Conservation (phyloP, 2,329 filamentous ascomycete genomes). For the Ophiostoma australiae region DNA sequence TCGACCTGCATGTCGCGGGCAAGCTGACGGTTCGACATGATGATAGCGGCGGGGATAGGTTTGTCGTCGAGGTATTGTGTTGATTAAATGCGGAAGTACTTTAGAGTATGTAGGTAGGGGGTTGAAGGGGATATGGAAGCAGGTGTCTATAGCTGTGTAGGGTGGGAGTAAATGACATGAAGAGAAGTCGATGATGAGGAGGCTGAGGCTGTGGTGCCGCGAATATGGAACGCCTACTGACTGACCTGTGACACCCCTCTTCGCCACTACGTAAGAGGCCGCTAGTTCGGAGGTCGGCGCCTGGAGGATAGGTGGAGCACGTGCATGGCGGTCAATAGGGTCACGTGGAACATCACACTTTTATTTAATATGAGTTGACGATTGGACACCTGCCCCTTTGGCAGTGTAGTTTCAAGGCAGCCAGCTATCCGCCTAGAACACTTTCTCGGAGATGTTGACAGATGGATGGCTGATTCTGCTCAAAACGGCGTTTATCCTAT, state of each 20-base stretch:
- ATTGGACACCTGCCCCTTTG: too few species aligned
- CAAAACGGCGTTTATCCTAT: background rate
- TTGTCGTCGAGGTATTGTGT: background rate
- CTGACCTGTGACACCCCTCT: slow-evolving; percentile 9
- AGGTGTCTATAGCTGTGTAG: background rate
- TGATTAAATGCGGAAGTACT: background rate
- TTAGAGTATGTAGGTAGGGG: background rate
- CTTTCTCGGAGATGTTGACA: background rate
- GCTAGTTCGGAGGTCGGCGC: slow-evolving; percentile 3
- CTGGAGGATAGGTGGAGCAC: background rate
- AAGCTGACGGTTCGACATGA: slow-evolving; percentile 56
- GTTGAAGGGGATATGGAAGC: background rate
- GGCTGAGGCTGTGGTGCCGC: background rate
- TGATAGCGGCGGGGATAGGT: slow-evolving; percentile 27
- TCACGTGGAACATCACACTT: background rate
- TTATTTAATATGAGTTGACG: too few species aligned
- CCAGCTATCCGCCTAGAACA: background rate
- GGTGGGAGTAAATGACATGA: background rate
- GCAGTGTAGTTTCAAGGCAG: background rate
- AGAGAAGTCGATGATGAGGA: background rate
- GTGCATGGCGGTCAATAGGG: background rate
- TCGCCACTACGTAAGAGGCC: slow-evolving; percentile 14
- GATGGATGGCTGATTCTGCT: background rate
- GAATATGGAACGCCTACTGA: slow-evolving; percentile 5
- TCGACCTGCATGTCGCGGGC: slow-evolving; percentile 59